Conservation (phyloP, 176 grass and related monocot genomes). For the Areca catechu region DNA sequence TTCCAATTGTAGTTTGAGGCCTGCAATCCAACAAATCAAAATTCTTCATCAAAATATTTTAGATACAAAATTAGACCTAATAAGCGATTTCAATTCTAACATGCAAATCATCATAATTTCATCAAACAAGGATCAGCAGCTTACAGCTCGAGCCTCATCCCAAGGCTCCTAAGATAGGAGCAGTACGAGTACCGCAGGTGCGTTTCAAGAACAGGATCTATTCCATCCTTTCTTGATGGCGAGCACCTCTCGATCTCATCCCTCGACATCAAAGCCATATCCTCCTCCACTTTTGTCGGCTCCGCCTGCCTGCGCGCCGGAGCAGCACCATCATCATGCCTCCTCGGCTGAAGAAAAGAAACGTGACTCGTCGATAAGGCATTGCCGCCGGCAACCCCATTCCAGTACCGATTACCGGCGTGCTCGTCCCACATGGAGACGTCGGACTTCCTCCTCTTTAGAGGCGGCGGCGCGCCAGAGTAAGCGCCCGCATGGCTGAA, state of each 20-base stretch:
- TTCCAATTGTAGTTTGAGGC: constrained; percentile 48
- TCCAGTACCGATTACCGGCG: too few species aligned
- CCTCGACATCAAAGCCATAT: constrained; percentile 23
- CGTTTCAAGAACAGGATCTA: constrained; percentile 38
- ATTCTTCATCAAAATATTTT: too few species aligned
- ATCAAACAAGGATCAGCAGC: neutral
- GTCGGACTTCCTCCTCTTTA: too few species aligned
- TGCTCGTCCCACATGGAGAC: too few species aligned
- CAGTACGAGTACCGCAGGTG: constrained; percentile 50
- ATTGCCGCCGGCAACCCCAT: too few species aligned
- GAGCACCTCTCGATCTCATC: constrained; percentile 56
- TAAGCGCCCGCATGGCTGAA: too few species aligned
- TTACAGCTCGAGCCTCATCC: constrained; percentile 40
- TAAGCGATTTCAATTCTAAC: too few species aligned
- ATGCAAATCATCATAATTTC: neutral
- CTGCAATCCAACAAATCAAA: constrained; percentile 22
- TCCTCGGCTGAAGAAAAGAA: too few species aligned
- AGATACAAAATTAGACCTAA: too few species aligned
- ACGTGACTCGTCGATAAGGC: too few species aligned
- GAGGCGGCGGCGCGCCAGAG: too few species aligned
- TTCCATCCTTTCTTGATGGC: constrained; percentile 48
- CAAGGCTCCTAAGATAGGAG: constrained; percentile 51
- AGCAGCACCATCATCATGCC: too few species aligned
- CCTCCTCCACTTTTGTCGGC: neutral
- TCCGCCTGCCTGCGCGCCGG: neutral